These are phyloP conservation scores for Austropuccinia psidii DNA, from an alignment of 1,284 basidiomycete genomes.

Conservation along the genomic window DNA sequence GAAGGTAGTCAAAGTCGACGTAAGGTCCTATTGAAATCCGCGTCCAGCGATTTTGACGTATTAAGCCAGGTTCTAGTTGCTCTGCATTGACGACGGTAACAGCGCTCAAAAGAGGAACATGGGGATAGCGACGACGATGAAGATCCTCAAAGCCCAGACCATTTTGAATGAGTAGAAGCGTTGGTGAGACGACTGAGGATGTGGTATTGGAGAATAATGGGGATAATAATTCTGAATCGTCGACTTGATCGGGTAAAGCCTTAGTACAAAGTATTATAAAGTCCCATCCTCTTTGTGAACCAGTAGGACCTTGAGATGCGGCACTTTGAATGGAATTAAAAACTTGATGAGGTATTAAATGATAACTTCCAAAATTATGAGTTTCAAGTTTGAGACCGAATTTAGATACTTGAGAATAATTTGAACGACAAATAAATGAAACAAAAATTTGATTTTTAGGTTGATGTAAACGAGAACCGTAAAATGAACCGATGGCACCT, in stretches of 20 bases:
- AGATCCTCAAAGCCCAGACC: conserved; percentile 51
- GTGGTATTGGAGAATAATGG: conserved; percentile 44
- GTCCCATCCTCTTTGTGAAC: conserved; percentile 44
- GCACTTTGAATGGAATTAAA: conserved; percentile 46
- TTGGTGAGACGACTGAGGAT: conserved; percentile 11
- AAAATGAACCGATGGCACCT: conserved; percentile 51
- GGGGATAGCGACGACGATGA: conserved; percentile 45
- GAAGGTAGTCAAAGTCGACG: conserved; percentile 40
- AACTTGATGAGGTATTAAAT: conserved; percentile 47
- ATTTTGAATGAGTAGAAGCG: conserved; percentile 51
- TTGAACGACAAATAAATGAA: conserved; percentile 51
- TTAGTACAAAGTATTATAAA: conserved; percentile 51
- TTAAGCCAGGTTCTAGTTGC: conserved; percentile 47
- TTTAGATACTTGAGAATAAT: conserved; percentile 48
- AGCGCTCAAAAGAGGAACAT: conserved; percentile 47
- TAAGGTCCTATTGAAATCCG: conserved; percentile 50
- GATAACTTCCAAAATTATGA: conserved; percentile 49
- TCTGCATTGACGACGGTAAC: conserved; percentile 51
- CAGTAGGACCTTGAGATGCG: conserved; percentile 32
- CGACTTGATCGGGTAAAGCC: conserved; percentile 49
- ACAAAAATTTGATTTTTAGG: conserved; percentile 43
- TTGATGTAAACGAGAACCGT: conserved; percentile 48
- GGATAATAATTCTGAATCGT: conserved; percentile 47
- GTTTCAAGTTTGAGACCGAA: conserved; percentile 48
- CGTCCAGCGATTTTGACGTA: conserved; percentile 51